These are phyloP conservation scores for Apiospora koreana DNA, from an alignment of 2,329 filamentous ascomycete genomes.

Conservation along the genomic window DNA sequence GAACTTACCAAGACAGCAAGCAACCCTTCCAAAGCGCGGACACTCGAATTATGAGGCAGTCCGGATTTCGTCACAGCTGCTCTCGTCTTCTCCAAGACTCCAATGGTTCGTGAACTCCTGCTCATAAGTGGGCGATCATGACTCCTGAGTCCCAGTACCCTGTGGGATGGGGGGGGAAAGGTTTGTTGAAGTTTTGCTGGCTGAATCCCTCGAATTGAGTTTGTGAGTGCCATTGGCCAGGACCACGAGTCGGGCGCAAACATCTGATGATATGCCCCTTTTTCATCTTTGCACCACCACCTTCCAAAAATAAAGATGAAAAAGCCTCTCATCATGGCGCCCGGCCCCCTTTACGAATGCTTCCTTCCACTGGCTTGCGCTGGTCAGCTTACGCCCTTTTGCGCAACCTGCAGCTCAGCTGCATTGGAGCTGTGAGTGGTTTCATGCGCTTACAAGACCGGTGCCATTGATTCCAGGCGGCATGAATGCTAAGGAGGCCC, in stretches of 20 bases:
- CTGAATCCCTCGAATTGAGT: not conserved
- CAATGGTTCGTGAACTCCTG: not conserved
- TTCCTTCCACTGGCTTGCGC: not conserved
- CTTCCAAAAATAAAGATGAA: slow-evolving; percentile 2
- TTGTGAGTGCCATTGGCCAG: not conserved
- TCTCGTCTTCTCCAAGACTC: not conserved
- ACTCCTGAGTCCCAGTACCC: not conserved
- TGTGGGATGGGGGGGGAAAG: not conserved
- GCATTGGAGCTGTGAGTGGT: slow-evolving; percentile 5
- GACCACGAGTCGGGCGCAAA: not conserved
- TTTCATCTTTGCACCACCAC: not conserved
- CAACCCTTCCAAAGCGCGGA: not conserved
- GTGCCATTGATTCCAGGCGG: slow-evolving; percentile 1
- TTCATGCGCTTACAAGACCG: not conserved
- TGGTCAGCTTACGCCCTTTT: slow-evolving; percentile 1
- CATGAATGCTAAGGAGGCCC: slow-evolving; percentile 7
- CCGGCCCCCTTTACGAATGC: not conserved
- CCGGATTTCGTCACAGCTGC: not conserved
- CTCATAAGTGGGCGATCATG: not conserved
- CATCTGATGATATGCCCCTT: not conserved
- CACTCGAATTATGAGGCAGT: not conserved
- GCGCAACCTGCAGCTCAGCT: not conserved
- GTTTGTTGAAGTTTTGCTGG: not conserved
- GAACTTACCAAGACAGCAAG: not conserved
- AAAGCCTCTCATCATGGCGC: slow-evolving; percentile 4